A percentile compares a stretch with the other conserved stretches of the same genome.
Evolutionary conservation across 345 rosid species (phyloP).

Genomic region (Heritiera fomes): DNA sequence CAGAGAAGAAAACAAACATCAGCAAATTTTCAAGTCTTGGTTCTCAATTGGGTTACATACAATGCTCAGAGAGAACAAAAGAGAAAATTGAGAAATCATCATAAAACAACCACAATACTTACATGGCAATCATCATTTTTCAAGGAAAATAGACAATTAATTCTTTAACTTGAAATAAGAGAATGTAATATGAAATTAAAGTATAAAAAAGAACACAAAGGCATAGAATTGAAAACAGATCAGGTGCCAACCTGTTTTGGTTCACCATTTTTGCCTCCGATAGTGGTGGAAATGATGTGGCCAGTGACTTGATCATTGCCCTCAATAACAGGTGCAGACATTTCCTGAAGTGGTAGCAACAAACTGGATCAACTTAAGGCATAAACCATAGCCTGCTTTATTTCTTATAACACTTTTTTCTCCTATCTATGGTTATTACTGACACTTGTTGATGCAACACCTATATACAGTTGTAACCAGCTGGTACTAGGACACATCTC

Average conservation of each 20-base stretch:
- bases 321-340: conserved; percentile 57
- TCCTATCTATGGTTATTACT: background rate
- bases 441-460: background rate
- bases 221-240: conserved; percentile 9
- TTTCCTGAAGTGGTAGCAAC: conserved; percentile 46
- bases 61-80: background rate
- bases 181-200: background rate
- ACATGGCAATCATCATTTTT: background rate
- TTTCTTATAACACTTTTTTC: background rate
- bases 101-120: background rate
- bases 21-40: background rate
- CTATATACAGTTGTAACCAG: background rate
- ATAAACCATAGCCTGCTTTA: background rate
- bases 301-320: conserved; percentile 66
- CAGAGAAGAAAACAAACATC: background rate
- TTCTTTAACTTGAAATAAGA: background rate
- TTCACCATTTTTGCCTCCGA: conserved; percentile 87
- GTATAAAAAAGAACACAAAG: background rate
- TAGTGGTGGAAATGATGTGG: conserved; percentile 74
- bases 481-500: background rate
- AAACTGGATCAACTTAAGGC: background rate
- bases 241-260: conserved; percentile 57
- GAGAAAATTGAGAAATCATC: background rate
- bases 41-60: background rate
- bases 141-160: conserved; percentile 1